Conservation (phyloP, 2,329 filamentous ascomycete genomes). For the Hypomyces perniciosus region DNA sequence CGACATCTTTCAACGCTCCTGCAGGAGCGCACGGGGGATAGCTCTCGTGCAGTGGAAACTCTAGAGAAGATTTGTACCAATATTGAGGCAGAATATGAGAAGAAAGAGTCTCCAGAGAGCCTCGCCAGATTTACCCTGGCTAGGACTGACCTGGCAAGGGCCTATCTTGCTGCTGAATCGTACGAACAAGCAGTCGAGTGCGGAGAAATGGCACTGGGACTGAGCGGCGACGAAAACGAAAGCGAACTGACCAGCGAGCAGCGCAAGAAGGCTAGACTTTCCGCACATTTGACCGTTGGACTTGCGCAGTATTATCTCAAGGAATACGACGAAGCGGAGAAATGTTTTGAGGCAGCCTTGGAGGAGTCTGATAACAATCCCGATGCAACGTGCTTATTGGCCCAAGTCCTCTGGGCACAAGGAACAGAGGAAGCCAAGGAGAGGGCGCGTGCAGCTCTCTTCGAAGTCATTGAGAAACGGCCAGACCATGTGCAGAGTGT, state of each 20-base stretch:
- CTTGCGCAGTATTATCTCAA: constrained; percentile 70
- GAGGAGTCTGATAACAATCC: constrained; percentile 70
- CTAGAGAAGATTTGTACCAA: constrained; percentile 61
- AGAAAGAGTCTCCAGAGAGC: constrained; percentile 67
- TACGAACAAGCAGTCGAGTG: constrained; percentile 69
- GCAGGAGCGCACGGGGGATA: constrained; percentile 72
- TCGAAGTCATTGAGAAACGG: constrained; percentile 68
- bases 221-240: constrained; percentile 67
- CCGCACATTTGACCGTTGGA: constrained; percentile 78
- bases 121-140: constrained; percentile 74
- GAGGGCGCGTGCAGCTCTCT: constrained; percentile 72
- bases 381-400: constrained; percentile 79
- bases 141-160: constrained; percentile 81
- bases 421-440: constrained; percentile 67
- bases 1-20: constrained; percentile 75
- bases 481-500: constrained; percentile 74
- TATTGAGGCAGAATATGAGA: constrained; percentile 78
- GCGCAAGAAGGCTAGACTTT: constrained; percentile 67
- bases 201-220: constrained; percentile 71
- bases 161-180: constrained; percentile 62
- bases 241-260: constrained; percentile 59
- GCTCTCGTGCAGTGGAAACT: constrained; percentile 53
- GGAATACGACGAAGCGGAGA: constrained; percentile 62
- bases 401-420: constrained; percentile 90
- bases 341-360: constrained; percentile 74